Base-by-base conservation (phyloP, 371 early-diverging fungal species). In the Fennellomyces sp. region DNA sequence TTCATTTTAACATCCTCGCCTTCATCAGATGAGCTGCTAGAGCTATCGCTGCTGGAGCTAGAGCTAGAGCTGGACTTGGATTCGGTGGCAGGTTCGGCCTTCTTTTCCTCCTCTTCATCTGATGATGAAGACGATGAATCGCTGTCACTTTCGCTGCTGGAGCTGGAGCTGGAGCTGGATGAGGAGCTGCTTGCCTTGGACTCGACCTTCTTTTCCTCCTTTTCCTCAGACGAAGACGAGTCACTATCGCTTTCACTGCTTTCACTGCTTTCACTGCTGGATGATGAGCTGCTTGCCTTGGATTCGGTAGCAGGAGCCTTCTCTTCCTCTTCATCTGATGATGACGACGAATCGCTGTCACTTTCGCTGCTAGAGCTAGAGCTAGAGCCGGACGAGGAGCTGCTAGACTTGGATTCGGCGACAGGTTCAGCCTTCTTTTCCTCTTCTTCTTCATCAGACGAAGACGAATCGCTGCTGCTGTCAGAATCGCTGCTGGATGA, bases 271-370 rank as follows among this genome's bases (percentile, higher is more conserved):
- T 45, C 56, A 10, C 48, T 48, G 6, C 59, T 54, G n/a, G 60
- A 60, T 15, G 52, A 54, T 10, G 61, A 54, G 29, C 67, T 66
- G 15, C 60, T 60, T 8, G 59, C 55, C 29, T 68, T 58, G 61
- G 68, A 69, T 29, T 53, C 52, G 41, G 53, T 57, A 41, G 69
- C 61, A 7, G 68, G 54, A 13, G 70, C 71, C 25, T 59, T 61
- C 2, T 58, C 62, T 23, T 68, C 69, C n/a, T 54, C 56, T 30
- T 61, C 64, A 28, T 50, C 50, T 4, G 38, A 36, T 0, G 58
- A 57, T 2, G 56, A 55, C 12, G 62, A 63, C 21, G 64, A 66
- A n/a, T 45, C 31, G 8, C 35, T 23, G 33, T 48, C 51, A 23
- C 38, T 41, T 54, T 64, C 66, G 28, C 42, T 52, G 25, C 62